Conservation (phyloP, 2,329 filamentous ascomycete species). For the Saccharata proteae region DNA sequence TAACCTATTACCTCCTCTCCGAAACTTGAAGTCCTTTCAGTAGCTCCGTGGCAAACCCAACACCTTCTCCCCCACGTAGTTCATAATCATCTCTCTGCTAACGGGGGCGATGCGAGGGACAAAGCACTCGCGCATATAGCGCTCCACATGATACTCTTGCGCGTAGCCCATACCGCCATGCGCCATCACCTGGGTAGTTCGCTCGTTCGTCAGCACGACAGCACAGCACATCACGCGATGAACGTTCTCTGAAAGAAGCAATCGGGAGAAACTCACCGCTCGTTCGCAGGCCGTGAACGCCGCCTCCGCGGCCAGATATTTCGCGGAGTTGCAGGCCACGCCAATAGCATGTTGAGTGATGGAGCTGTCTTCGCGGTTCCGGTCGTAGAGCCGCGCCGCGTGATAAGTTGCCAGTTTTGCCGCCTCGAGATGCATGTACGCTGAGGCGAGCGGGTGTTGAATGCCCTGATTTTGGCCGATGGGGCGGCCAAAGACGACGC, state of each 20-base stretch:
- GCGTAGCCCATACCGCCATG: slow-evolving; percentile 54
- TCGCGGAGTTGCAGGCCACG: slow-evolving; percentile 44
- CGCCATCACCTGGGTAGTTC: slow-evolving; percentile 32
- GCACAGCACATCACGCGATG: neutral
- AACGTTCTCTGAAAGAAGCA: neutral
- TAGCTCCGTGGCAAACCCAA: slow-evolving; percentile 58
- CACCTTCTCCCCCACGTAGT: slow-evolving; percentile 58
- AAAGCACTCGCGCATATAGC: slow-evolving; percentile 47
- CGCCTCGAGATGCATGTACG: slow-evolving; percentile 50
- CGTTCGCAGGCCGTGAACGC: slow-evolving; percentile 49
- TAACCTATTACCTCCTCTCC: too few relatives aligned
- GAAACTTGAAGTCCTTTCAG: too few relatives aligned
- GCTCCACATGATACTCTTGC: slow-evolving; percentile 50
- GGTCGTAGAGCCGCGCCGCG: slow-evolving; percentile 46
- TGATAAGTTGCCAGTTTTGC: slow-evolving; percentile 51
- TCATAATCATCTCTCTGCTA: slow-evolving; percentile 62
- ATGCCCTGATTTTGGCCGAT: slow-evolving; percentile 51
- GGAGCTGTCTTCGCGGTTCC: slow-evolving; percentile 25
- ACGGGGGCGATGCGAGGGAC: slow-evolving; percentile 49
- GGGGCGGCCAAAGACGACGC: slow-evolving; percentile 42
- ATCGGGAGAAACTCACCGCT: slow-evolving; percentile 19
- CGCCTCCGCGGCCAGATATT: slow-evolving; percentile 49
- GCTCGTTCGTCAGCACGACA: neutral
- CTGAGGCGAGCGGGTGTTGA: slow-evolving; percentile 45
- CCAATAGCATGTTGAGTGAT: slow-evolving; percentile 37